Conservation (phyloP, 2,329 filamentous ascomycete genomes). For the Colletotrichum orchidophilum region DNA sequence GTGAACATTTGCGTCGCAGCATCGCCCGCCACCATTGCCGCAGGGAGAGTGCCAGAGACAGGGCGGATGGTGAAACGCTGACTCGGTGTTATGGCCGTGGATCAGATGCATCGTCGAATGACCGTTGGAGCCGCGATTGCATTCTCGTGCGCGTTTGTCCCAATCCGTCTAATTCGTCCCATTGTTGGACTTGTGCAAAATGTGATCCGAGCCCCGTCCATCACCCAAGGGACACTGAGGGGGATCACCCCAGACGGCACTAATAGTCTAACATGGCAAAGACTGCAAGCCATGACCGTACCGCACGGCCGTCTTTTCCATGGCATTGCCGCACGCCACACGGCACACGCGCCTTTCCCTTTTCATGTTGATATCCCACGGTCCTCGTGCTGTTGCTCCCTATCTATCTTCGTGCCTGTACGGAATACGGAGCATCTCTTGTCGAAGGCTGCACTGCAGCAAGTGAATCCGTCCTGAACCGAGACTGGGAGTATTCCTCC, state of each 20-base stretch:
- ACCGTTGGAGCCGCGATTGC: conserved; percentile 15
- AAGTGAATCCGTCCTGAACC: not conserved
- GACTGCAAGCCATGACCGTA: conserved; percentile 7
- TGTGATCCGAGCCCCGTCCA: conserved; percentile 21
- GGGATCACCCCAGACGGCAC: not conserved
- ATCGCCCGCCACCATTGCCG: not conserved
- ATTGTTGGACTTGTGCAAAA: conserved; percentile 19
- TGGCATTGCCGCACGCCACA: not conserved
- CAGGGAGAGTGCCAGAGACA: conserved; percentile 17
- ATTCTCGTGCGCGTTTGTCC: not conserved
- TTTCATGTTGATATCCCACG: not conserved
- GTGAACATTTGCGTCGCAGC: not conserved
- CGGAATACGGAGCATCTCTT: too few relatives aligned
- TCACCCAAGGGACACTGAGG: not conserved
- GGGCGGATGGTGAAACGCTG: conserved; percentile 23
- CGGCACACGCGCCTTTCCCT: conserved; percentile 2
- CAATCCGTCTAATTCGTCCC: not conserved
- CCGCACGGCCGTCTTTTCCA: not conserved
- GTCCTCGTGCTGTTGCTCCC: not conserved
- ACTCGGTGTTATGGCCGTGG: conserved; percentile 15
- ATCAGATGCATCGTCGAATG: conserved; percentile 26
- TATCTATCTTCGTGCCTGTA: not conserved
- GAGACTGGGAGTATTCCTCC: too few relatives aligned
- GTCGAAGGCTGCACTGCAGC: not conserved
- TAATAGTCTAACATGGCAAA: conserved; percentile 28